A percentile compares a stretch with the other conserved stretches of the same genome.
phyloP scores from a whole-genome alignment of 768 basidiomycete genomes.

The Inosperma sp. region DNA sequence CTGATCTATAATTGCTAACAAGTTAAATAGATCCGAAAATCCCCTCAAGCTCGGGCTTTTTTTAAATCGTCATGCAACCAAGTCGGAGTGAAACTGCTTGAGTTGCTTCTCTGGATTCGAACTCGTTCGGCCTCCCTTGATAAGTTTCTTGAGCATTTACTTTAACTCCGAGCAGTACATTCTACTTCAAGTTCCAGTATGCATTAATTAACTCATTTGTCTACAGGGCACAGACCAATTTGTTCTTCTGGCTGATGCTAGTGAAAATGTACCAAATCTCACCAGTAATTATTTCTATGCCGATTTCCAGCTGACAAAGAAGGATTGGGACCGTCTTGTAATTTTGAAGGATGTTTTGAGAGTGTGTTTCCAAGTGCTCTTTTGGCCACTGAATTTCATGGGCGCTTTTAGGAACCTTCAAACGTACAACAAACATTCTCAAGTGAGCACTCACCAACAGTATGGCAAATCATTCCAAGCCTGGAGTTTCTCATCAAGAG shows the following conservation, averaged over 20 bases:
- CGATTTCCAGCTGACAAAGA: neutral
- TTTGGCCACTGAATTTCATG: neutral
- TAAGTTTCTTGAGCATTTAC: constrained; percentile 10
- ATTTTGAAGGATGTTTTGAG: neutral
- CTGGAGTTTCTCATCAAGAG: constrained; percentile 16
- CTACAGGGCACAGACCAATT: neutral
- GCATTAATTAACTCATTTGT: neutral
- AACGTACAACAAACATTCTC: constrained; percentile 20
- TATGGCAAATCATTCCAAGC: constrained; percentile 20
- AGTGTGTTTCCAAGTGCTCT: neutral
- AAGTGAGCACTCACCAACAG: constrained; percentile 15
- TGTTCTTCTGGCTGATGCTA: constrained; percentile 10
- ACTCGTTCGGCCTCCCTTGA: too few species aligned
- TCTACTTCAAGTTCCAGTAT: neutral
- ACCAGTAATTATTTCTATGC: neutral
- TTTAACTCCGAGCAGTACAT: neutral
- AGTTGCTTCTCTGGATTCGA: too few species aligned
- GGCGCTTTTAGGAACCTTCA: constrained; percentile 22
- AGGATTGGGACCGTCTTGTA: neutral
- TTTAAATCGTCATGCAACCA: too few species aligned
- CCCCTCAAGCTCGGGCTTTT: too few species aligned
- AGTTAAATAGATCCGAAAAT: too few species aligned
- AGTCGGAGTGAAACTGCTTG: too few species aligned
- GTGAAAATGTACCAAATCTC: constrained; percentile 8
- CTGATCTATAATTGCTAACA: too few species aligned